These are phyloP conservation scores for Paradendryphiella salina DNA, from an alignment of 2,329 filamentous ascomycete genomes.

Conservation along the genomic window DNA sequence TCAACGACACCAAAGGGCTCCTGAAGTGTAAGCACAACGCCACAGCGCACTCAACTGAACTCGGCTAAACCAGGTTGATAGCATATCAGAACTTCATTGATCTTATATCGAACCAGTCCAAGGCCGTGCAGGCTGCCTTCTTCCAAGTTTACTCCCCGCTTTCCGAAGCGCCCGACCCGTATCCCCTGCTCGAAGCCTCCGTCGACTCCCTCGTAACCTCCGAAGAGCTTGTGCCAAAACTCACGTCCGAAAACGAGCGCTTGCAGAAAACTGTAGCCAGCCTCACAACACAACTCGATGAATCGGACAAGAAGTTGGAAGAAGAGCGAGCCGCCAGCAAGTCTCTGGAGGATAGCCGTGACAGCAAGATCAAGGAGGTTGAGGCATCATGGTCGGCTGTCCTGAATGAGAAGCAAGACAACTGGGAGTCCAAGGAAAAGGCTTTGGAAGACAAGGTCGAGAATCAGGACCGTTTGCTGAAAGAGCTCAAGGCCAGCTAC, in stretches of 20 bases:
- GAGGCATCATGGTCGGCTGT: slow-evolving; percentile 89
- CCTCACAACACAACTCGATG: slow-evolving; percentile 79
- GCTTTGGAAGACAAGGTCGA: slow-evolving; percentile 90
- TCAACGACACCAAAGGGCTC: slow-evolving; percentile 84
- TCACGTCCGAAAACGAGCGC: slow-evolving; percentile 85
- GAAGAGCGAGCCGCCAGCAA: slow-evolving; percentile 73
- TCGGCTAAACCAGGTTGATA: slow-evolving; percentile 48
- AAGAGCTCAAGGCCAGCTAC: slow-evolving; percentile 94
- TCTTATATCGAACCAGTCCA: slow-evolving; percentile 92
- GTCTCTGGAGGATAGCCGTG: slow-evolving; percentile 74
- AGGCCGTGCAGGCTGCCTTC: slow-evolving; percentile 90
- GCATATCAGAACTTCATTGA: slow-evolving; percentile 98
- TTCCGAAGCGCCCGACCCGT: slow-evolving; percentile 94
- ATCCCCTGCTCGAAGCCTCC: slow-evolving; percentile 92
- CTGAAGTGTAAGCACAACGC: slow-evolving; percentile 69
- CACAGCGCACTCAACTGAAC: neutral
- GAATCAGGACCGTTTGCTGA: slow-evolving; percentile 87
- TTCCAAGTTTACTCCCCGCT: slow-evolving; percentile 89
- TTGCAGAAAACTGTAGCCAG: slow-evolving; percentile 77
- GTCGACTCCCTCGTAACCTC: slow-evolving; percentile 91
- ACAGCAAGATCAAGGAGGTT: slow-evolving; percentile 82
- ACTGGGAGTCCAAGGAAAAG: slow-evolving; percentile 94
- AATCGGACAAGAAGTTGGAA: slow-evolving; percentile 78
- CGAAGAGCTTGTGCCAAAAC: slow-evolving; percentile 87
- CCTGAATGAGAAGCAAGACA: slow-evolving; percentile 89